A percentile compares a stretch with the other conserved stretches of the same genome.
These are phyloP conservation scores for Westerdykella ornata DNA, from an alignment of 2,329 filamentous ascomycete genomes.

Conservation along the genomic window DNA sequence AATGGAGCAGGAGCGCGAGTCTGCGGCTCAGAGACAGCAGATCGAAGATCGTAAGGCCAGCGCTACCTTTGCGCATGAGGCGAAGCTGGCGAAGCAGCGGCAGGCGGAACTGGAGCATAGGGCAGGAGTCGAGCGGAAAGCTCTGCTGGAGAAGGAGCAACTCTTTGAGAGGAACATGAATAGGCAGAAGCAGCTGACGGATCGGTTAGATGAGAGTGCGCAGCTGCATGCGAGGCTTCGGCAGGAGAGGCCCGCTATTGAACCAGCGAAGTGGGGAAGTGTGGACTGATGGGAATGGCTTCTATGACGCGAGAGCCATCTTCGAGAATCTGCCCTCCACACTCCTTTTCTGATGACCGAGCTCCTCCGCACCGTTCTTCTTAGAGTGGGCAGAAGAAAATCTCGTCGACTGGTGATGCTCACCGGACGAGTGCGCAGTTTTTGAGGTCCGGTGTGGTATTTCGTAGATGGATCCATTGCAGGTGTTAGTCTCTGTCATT, in stretches of 20 bases:
- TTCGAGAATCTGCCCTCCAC: too few relatives aligned
- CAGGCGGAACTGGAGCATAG: constrained; percentile 25
- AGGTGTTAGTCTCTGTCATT: too few relatives aligned
- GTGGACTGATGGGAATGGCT: constrained; percentile 19
- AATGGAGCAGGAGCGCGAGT: constrained; percentile 26
- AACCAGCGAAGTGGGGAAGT: constrained; percentile 23
- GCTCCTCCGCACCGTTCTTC: too few relatives aligned
- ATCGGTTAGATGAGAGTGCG: constrained; percentile 27
- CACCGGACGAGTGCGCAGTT: too few relatives aligned
- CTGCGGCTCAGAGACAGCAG: constrained; percentile 13
- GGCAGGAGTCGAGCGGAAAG: constrained; percentile 18
- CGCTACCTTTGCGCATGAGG: constrained; percentile 14
- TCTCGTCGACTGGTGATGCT: too few relatives aligned
- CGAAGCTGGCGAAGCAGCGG: constrained; percentile 17
- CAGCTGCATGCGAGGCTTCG: constrained; percentile 25
- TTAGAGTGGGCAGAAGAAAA: too few relatives aligned
- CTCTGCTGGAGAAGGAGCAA: constrained; percentile 31
- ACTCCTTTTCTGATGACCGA: too few relatives aligned
- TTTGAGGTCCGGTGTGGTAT: too few relatives aligned
- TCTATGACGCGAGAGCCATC: too few relatives aligned
- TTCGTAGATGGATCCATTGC: too few relatives aligned
- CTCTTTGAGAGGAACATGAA: constrained; percentile 28
- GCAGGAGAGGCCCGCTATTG: constrained; percentile 25
- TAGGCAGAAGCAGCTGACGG: constrained; percentile 26
- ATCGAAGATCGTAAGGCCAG: constrained; percentile 20